Base-by-base conservation (phyloP, 225 moss, liverwort and hornwort species). In the Physcomitrellopsis africana region DNA sequence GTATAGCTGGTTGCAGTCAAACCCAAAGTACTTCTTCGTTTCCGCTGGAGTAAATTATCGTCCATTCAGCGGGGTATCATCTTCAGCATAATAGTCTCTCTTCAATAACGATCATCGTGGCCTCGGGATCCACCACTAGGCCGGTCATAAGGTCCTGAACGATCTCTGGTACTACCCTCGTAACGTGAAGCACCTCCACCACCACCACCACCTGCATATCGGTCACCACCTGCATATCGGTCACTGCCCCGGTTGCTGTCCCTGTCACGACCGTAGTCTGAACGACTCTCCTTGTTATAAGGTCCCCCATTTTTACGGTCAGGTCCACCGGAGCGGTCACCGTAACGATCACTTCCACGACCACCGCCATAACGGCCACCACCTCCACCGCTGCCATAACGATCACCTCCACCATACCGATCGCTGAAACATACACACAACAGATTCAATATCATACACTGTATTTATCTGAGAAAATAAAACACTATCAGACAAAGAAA, bases 71-170 rank as follows among this genome's bases (percentile, higher is more conserved):
- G 68, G 71, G 59, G 64, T 32, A 56, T 46, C 49, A 43, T 10
- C 59, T 51, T 69, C 60, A 63, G 24, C 10, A 62, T 32, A 55
- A 13, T 26, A 53, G 8, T 44, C 64, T 53, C 9, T 72, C 29
- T 55, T 78, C 75, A 99, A 71, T 99, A 99, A 67, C 99, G 95
- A 78, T 99, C 95, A 67, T 99, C 95, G 71, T 99, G 93, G 70
- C 93, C 92, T 49, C 93, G 88, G 73, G 81, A 93, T 58, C 93
- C 97, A 55, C 91, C 94, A 68, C 89, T 92, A 22, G 94, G 92
- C 9, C 95, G 94, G 56, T 93, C 93, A 82, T 99, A 99, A 43
- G 99, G 99, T 0, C 95, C 94, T 2, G 95, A 92, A 27, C 99
- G 91, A 63, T 94, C 99, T 75, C 95, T 84, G 68, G 89, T 85